phyloP scores from a whole-genome alignment of 257 asterid species.

The Fraxinus cuspidata region DNA sequence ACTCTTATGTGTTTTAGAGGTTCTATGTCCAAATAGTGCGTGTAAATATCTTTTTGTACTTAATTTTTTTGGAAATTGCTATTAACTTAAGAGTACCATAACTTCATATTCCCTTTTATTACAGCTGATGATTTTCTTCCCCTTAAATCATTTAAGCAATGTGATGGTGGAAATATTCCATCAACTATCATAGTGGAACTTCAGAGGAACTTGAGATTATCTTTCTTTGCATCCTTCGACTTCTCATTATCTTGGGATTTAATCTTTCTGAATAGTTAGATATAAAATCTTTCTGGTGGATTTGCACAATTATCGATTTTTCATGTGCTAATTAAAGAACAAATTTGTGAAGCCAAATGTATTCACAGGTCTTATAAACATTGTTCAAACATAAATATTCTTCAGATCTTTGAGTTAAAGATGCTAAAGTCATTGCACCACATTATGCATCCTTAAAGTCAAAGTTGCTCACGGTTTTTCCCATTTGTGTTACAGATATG shows the following conservation, averaged over 20 bases:
- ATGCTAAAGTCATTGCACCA: conserved; percentile 26
- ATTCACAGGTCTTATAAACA: background rate
- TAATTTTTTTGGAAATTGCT: too few relatives aligned
- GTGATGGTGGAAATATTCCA: background rate
- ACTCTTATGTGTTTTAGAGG: background rate
- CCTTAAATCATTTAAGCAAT: background rate
- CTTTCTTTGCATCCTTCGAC: conserved; percentile 2
- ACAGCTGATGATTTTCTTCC: background rate
- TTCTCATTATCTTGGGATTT: background rate
- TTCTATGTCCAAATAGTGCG: background rate
- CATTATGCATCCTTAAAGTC: background rate
- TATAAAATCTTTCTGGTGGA: background rate
- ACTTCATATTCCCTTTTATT: background rate
- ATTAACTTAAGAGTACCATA: background rate
- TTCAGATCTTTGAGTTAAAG: conserved; percentile 35
- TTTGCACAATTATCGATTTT: background rate
- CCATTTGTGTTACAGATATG: conserved; percentile 63
- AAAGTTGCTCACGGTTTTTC: conserved; percentile 16
- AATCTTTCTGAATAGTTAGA: background rate
- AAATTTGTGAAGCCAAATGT: background rate
- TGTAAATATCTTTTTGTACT: too few relatives aligned
- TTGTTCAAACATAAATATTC: conserved; percentile 12
- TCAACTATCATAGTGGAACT: background rate
- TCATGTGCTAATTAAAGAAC: background rate
- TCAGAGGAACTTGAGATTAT: background rate